phyloP scores from a whole-genome alignment of 192 early-diverging fungal genomes.

The Coemansia guatemalensis region DNA sequence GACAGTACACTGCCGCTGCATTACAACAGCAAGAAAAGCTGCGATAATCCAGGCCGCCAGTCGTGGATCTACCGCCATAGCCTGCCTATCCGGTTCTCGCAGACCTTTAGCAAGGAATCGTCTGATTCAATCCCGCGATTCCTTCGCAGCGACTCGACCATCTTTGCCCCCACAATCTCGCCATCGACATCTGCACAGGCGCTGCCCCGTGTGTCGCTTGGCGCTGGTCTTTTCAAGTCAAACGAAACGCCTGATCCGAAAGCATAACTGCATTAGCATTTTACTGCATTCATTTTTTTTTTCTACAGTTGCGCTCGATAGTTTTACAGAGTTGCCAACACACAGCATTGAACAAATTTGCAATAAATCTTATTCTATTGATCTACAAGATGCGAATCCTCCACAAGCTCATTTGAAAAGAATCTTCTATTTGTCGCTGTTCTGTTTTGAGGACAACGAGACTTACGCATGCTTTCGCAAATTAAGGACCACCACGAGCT shows the following conservation, averaged over 20 bases:
- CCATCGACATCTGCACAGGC: no score
- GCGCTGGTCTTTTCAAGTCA: neutral
- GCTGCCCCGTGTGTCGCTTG: neutral
- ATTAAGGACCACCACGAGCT: no score
- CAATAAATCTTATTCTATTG: no score
- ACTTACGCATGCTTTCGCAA: no score
- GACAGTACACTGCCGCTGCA: neutral
- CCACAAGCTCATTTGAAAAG: no score
- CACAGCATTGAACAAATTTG: neutral
- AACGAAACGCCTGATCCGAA: no score
- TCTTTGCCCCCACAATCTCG: neutral
- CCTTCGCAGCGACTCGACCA: neutral
- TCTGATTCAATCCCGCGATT: neutral
- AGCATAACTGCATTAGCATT: no score
- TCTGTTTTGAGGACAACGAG: no score
- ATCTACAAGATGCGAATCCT: no score
- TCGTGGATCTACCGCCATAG: conserved; percentile 6
- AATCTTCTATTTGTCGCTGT: no score
- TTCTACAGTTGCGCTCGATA: neutral
- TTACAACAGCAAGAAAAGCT: neutral
- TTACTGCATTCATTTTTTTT: neutral
- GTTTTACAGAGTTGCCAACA: neutral
- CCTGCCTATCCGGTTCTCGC: neutral
- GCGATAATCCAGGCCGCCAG: neutral
- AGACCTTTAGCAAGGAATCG: neutral